These are phyloP conservation scores for Ampelomyces quisqualis DNA, from an alignment of 2,329 filamentous ascomycete species.

Conservation along the genomic window DNA sequence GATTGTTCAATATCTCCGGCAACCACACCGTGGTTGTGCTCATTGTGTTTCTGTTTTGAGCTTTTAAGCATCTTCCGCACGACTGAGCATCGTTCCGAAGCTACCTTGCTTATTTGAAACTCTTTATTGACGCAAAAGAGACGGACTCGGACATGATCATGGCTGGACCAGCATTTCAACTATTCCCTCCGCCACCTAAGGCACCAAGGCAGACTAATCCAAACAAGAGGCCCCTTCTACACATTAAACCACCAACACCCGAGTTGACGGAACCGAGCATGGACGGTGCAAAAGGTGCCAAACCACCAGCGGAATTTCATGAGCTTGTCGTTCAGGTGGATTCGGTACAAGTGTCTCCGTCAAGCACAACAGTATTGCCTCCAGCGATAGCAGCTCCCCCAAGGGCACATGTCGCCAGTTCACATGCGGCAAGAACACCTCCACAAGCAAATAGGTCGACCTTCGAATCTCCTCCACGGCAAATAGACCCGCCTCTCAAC, in stretches of 20 bases:
- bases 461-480: conserved; percentile 29
- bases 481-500: conserved; percentile 22
- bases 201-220: conserved; percentile 38
- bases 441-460: conserved; percentile 21
- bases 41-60: conserved; percentile 16
- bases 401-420: conserved; percentile 30
- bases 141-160: conserved; percentile 22
- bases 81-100: conserved; percentile 11
- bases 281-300: conserved; percentile 35
- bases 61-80: conserved; percentile 11
- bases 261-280: conserved; percentile 33
- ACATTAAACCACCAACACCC: conserved; percentile 31
- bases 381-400: conserved; percentile 27
- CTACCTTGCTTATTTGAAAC: conserved; percentile 17
- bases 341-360: conserved; percentile 39
- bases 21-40: conserved; percentile 22
- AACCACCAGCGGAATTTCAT: conserved; percentile 40
- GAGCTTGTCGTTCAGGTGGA: conserved; percentile 45
- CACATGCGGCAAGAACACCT: conserved; percentile 21
- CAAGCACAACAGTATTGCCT: conserved; percentile 26
- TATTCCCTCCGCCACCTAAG: conserved; percentile 43
- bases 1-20: conserved; percentile 25
- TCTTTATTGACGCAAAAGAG: background rate
- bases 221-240: conserved; percentile 25
- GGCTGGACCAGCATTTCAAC: conserved; percentile 40